Conservation (phyloP, 371 early-diverging fungal species). For the Mortierella sp. region DNA sequence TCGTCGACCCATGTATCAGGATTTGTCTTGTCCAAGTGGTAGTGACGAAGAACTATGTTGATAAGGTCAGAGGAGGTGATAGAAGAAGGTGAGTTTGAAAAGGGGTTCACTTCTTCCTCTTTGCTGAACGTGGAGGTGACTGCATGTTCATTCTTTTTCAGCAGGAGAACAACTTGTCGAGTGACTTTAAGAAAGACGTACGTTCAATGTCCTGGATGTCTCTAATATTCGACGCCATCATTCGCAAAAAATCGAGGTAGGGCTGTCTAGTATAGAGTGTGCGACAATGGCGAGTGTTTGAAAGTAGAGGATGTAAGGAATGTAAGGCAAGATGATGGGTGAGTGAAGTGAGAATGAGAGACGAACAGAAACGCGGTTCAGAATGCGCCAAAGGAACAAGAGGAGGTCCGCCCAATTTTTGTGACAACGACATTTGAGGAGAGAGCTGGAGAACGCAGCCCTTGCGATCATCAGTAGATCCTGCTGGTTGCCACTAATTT, state of each 20-base stretch:
- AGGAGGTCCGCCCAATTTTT: background rate
- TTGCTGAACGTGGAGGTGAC: background rate
- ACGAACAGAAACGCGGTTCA: background rate
- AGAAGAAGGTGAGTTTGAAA: background rate
- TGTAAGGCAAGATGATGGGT: background rate
- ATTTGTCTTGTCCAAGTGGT: conserved; percentile 50
- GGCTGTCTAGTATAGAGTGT: background rate
- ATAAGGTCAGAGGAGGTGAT: background rate
- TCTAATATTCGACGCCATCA: conserved; percentile 45
- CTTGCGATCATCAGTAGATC: background rate
- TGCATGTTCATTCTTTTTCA: background rate
- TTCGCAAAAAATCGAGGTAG: background rate
- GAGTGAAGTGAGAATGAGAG: background rate
- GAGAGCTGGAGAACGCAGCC: background rate
- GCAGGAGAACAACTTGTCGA: background rate
- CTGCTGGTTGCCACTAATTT: background rate
- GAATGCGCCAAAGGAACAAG: background rate
- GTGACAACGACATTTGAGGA: conserved; percentile 1
- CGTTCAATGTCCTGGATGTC: conserved; percentile 57
- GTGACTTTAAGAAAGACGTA: conserved; percentile 8
- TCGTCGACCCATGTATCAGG: conserved; percentile 56
- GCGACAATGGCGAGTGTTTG: background rate
- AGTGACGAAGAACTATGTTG: conserved; percentile 45
- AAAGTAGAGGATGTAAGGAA: background rate
- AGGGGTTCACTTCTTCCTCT: background rate